Evolutionary conservation across 208 protist genomes (phyloP).

Genomic region (Wallacemonas sp.): DNA sequence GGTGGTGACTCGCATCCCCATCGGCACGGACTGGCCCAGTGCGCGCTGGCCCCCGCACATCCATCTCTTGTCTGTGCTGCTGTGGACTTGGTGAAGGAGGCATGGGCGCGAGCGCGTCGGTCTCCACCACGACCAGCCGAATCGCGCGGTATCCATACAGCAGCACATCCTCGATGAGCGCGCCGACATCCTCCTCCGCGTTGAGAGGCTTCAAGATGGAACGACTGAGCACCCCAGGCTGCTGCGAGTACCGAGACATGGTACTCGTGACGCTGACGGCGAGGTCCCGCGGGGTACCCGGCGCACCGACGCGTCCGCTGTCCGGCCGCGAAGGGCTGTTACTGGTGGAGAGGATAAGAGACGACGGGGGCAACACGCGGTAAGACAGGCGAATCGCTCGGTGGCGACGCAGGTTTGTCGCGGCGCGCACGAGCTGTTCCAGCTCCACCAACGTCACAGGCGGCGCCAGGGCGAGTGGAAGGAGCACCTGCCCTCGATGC

Average conservation of each 20-base stretch:
- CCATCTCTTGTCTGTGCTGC: too few species aligned
- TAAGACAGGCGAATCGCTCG: constrained; percentile 37
- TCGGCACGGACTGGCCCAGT: too few species aligned
- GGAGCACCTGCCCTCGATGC: not conserved
- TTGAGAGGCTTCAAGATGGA: constrained; percentile 8
- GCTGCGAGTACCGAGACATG: constrained; percentile 12
- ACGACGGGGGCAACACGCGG: constrained; percentile 18
- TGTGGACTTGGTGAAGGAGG: not conserved
- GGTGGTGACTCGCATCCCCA: too few species aligned
- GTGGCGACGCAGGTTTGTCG: constrained; percentile 16
- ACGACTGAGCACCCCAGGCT: constrained; percentile 1
- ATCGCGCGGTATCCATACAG: constrained; percentile 23
- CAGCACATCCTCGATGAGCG: constrained; percentile 13
- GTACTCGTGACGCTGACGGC: not conserved
- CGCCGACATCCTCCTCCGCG: constrained; percentile 19
- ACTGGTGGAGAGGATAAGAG: not conserved
- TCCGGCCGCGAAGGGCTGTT: not conserved
- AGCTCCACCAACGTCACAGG: constrained; percentile 32
- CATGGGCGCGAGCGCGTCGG: not conserved
- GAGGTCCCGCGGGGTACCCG: not conserved
- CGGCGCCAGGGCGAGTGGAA: constrained; percentile 20
- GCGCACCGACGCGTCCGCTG: not conserved
- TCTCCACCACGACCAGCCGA: constrained; percentile 9
- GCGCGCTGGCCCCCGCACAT: too few species aligned
- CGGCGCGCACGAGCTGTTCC: constrained; percentile 22